Base-by-base conservation (phyloP, 2,329 filamentous ascomycete species). In the Exophiala phaeomuriformis region DNA sequence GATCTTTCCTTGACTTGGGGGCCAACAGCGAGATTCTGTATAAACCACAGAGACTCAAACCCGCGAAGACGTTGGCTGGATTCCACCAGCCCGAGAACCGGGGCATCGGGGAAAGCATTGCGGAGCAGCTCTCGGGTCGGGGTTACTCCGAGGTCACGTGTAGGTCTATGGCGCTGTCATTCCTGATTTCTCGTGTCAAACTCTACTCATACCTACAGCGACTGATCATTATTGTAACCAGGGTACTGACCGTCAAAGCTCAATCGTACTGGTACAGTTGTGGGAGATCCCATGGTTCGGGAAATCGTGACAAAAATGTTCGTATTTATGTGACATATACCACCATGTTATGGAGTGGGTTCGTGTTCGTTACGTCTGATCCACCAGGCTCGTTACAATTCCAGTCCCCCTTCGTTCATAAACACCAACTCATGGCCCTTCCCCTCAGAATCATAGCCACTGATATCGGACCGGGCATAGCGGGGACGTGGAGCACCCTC, bases 381-480 rank as follows among this genome's bases (percentile, higher is more conserved):
- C 6, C 5, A 5, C 39, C 27, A 41, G 3, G 5, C 5, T 27
- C 4, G 5, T 41, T 27, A 41, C 39, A 41, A 41, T 9, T 4
- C n/a, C 12, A 28, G 28, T 27, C 39, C 39, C 6, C 39, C 39
- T 9, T 41, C 39, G 9, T 41, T 28, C 12, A 41, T 5, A 12
- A 27, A 28, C 12, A 41, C 39, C 10, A 41, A 28, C n/a, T 41
- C 39, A 41, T 41, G n/a, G 6, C 12, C 4, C 39, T 28, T 41
- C 19, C 39, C 53, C 32, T 56, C 53, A 43, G 52, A 31, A 28
- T 56, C 53, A 44, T 43, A 45, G 5, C 27, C 47, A 28, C 51
- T 53, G 6, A 49, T 45, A 27, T 53, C 51, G 4, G 54, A 57
- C 10, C 47, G 47, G n/a, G 57, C 51, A 53, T 56, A 52, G 10